Percentiles rank a stretch among this genome's conserved stretches.
Evolutionary conservation across 805 yeast genomes (phyloP).

Genomic region (Candida jianshihensis): DNA sequence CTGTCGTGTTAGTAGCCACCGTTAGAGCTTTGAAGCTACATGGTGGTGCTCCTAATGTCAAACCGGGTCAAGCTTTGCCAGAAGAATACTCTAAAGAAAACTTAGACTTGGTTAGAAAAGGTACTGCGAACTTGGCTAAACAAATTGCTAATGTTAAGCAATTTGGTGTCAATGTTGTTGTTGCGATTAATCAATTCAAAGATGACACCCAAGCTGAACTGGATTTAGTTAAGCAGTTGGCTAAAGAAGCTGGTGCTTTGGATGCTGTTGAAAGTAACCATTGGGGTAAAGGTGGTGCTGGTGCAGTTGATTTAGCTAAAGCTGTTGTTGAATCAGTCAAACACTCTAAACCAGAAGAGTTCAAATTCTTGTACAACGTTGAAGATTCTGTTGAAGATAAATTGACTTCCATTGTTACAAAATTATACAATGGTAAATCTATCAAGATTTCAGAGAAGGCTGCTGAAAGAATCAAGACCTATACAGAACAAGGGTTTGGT

Average conservation of each 20-base stretch:
- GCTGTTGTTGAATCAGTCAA: constrained; percentile 61
- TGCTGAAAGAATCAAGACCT: constrained; percentile 56
- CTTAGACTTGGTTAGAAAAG: constrained; percentile 58
- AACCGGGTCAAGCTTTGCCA: constrained; percentile 77
- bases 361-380: constrained; percentile 53
- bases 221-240: constrained; percentile 57
- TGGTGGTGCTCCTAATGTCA: constrained; percentile 86
- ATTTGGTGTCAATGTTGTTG: constrained; percentile 74
- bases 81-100: constrained; percentile 67
- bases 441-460: constrained; percentile 68
- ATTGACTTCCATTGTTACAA: constrained; percentile 57
- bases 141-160: constrained; percentile 67
- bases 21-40: constrained; percentile 79
- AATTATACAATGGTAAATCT: constrained; percentile 73
- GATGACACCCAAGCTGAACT: constrained; percentile 67
- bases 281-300: constrained; percentile 83
- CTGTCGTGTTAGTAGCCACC: constrained; percentile 76
- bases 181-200: constrained; percentile 74
- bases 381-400: constrained; percentile 63
- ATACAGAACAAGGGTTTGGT: constrained; percentile 70
- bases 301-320: constrained; percentile 68
- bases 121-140: constrained; percentile 70
- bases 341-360: constrained; percentile 32
- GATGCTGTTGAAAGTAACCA: constrained; percentile 80
- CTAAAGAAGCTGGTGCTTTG: constrained; percentile 70